Evolutionary conservation across 1,139 yeast species (phyloP).

Genomic region (Suhomyces yuchorum): DNA sequence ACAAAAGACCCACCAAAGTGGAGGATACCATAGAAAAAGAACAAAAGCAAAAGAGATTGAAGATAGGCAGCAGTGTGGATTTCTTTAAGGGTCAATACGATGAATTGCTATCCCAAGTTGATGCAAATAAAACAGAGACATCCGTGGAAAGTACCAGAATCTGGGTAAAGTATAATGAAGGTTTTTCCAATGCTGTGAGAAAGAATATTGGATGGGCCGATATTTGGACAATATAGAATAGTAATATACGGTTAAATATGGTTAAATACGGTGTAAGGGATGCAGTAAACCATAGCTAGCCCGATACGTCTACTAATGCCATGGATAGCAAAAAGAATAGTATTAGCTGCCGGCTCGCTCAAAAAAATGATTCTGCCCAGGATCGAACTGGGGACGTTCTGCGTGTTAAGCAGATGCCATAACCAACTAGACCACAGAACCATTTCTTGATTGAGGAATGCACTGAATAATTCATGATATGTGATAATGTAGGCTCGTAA

Average conservation of each 20-base stretch:
- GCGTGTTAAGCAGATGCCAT: slow-evolving; percentile 99
- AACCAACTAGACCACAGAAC: slow-evolving; percentile 93
- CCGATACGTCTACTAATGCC: too few relatives aligned
- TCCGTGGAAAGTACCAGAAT: slow-evolving; percentile 42
- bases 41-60: slow-evolving; percentile 28
- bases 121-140: slow-evolving; percentile 12
- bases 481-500: too few relatives aligned
- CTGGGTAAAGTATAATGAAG: slow-evolving; percentile 94
- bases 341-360: background rate
- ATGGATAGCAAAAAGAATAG: too few relatives aligned
- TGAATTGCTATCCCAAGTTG: slow-evolving; percentile 29
- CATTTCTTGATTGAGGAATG: slow-evolving; percentile 19
- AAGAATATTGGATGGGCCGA: slow-evolving; percentile 82
- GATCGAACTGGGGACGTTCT: slow-evolving; percentile 99
- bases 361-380: slow-evolving; percentile 87
- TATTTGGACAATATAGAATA: slow-evolving; percentile 46
- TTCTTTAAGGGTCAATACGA: slow-evolving; percentile 46
- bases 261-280: too few relatives aligned
- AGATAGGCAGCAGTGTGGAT: slow-evolving; percentile 35
- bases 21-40: slow-evolving; percentile 10
- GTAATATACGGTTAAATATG: background rate
- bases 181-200: slow-evolving; percentile 91
- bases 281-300: too few relatives aligned
- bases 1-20: slow-evolving; percentile 23
- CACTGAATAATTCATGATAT: too few relatives aligned